These are phyloP conservation scores for Lasiodiplodia gonubiensis DNA, from an alignment of 2,329 filamentous ascomycete genomes.

Conservation along the genomic window DNA sequence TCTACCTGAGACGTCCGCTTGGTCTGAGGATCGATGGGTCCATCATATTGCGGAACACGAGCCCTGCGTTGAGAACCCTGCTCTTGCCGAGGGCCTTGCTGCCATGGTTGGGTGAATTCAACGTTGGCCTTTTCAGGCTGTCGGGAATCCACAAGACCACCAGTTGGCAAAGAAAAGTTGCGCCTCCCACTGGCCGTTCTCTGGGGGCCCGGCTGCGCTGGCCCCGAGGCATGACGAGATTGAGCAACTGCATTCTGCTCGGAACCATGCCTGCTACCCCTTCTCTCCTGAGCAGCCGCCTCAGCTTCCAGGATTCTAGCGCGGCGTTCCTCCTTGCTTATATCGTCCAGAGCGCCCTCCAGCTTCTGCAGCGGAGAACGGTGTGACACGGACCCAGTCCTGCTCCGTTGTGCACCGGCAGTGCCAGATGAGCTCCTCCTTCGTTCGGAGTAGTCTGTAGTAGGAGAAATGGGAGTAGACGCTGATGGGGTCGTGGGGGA, in stretches of 20 bases:
- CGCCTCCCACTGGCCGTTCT: constrained; percentile 6
- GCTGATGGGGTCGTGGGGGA: constrained; percentile 4
- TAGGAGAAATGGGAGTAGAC: constrained; percentile 3
- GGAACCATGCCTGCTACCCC: constrained; percentile 36
- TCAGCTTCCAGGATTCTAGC: constrained; percentile 85
- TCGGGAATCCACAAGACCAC: constrained; percentile 16
- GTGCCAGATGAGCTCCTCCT: constrained; percentile 34
- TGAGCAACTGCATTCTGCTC: constrained; percentile 1
- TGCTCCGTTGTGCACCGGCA: constrained; percentile 29
- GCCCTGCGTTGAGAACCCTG: constrained; percentile 11
- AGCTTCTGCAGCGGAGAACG: constrained; percentile 92
- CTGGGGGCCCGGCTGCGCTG: constrained; percentile 9
- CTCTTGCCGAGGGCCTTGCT: constrained; percentile 7
- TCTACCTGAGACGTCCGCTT: constrained; percentile 6
- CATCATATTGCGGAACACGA: constrained; percentile 21
- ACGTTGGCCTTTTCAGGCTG: constrained; percentile 21
- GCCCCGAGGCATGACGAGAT: constrained; percentile 12
- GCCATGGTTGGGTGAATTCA: constrained; percentile 15
- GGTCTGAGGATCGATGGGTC: constrained; percentile 24
- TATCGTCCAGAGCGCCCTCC: constrained; percentile 86
- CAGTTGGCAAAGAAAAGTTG: constrained; percentile 18
- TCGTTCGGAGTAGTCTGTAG: constrained; percentile 26
- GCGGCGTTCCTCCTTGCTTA: constrained; percentile 94
- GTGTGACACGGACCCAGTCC: constrained; percentile 70
- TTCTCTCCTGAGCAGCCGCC: constrained; percentile 69